Conservation (phyloP, 1,284 basidiomycete species). For the Leccinum angustisporum region DNA sequence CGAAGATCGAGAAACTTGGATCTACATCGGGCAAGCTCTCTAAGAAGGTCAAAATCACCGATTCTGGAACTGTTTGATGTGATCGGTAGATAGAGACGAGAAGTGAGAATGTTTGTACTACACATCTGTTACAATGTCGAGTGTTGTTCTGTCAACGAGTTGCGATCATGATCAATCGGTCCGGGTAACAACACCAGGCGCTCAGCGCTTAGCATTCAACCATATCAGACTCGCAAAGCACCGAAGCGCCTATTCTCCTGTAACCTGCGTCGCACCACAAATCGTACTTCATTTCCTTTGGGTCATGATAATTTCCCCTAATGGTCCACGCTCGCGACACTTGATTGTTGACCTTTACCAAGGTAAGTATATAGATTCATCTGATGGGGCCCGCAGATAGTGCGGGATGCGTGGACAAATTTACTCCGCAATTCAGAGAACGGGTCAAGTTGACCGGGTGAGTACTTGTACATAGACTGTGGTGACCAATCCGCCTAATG, state of each 20-base stretch:
- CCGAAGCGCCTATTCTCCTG: not conserved
- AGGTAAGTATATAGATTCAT: not conserved
- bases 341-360: not conserved
- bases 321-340: not conserved
- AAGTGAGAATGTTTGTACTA: not conserved
- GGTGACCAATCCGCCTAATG: not conserved
- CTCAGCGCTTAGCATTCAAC: not conserved
- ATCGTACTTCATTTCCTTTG: not conserved
- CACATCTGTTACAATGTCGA: not conserved
- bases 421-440: not conserved
- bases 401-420: not conserved
- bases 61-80: conserved; percentile 50
- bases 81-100: not conserved
- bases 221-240: not conserved
- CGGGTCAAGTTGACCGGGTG: too few species aligned
- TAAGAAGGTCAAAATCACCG: conserved; percentile 49
- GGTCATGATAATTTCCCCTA: not conserved
- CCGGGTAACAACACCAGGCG: not conserved
- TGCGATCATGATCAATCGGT: not conserved
- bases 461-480: too few species aligned
- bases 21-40: conserved; percentile 48
- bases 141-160: not conserved
- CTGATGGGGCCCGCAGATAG: not conserved
- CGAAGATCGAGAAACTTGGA: conserved; percentile 62
- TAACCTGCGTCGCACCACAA: not conserved